phyloP scores from a whole-genome alignment of 345 rosid genomes.

The Rubroshorea leprosula region DNA sequence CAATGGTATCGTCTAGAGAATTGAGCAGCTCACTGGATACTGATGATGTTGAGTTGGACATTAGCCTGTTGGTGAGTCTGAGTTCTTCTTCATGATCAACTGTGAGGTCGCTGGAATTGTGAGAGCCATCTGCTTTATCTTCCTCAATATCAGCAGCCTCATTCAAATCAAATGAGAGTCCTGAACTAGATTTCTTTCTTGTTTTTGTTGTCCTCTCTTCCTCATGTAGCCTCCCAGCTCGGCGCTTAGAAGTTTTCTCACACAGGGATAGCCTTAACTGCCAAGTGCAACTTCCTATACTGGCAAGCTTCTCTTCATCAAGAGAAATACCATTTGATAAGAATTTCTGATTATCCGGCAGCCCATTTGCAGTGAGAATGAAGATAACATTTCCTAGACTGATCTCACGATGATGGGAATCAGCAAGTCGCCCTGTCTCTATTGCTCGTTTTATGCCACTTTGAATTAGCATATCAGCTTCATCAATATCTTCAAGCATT shows the following conservation, averaged over 20 bases:
- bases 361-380: slow-evolving; percentile 66
- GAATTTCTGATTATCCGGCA: slow-evolving; percentile 37
- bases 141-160: slow-evolving; percentile 62
- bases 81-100: slow-evolving; percentile 61
- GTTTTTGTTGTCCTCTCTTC: slow-evolving; percentile 46
- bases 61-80: slow-evolving; percentile 38
- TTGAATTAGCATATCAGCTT: slow-evolving; percentile 61
- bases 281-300: slow-evolving; percentile 60
- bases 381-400: slow-evolving; percentile 85
- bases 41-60: slow-evolving; percentile 30
- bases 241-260: slow-evolving; percentile 62
- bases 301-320: slow-evolving; percentile 58
- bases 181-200: slow-evolving; percentile 45
- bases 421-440: slow-evolving; percentile 82
- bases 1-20: slow-evolving; percentile 50
- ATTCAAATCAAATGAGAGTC: slow-evolving; percentile 64
- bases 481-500: slow-evolving; percentile 81
- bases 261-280: slow-evolving; percentile 53
- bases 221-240: slow-evolving; percentile 58
- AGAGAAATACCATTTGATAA: slow-evolving; percentile 27
- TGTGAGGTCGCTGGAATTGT: slow-evolving; percentile 83
- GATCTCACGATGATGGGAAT: slow-evolving; percentile 90
- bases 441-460: slow-evolving; percentile 80
- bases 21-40: slow-evolving; percentile 46
- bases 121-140: slow-evolving; percentile 67